These are phyloP conservation scores for Boletus rubescentipes DNA, from an alignment of 768 basidiomycete species.

Conservation along the genomic window DNA sequence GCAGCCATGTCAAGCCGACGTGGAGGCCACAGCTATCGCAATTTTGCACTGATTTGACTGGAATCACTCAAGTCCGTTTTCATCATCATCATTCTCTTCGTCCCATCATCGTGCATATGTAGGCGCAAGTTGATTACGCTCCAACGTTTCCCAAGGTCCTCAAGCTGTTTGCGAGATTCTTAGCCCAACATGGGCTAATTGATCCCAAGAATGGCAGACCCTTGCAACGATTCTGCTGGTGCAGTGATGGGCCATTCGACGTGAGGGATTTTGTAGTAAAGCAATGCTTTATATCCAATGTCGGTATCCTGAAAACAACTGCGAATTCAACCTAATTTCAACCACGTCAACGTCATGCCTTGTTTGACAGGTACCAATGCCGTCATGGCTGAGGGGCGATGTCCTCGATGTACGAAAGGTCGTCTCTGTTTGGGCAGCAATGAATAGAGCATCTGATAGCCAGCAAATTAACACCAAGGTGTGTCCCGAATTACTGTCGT, in stretches of 20 bases:
- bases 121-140: constrained; percentile 80
- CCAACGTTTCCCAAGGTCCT: constrained; percentile 75
- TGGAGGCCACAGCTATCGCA: constrained; percentile 79
- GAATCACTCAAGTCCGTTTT: constrained; percentile 82
- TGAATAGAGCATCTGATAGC: constrained; percentile 6
- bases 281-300: constrained; percentile 86
- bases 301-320: constrained; percentile 31
- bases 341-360: constrained; percentile 7
- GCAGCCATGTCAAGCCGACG: constrained; percentile 82
- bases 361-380: constrained; percentile 55
- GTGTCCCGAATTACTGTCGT: background rate
- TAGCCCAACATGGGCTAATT: constrained; percentile 70
- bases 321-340: constrained; percentile 6
- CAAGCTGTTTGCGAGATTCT: constrained; percentile 59
- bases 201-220: constrained; percentile 54
- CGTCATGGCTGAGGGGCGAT: constrained; percentile 71
- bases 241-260: constrained; percentile 82
- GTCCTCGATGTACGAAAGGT: constrained; percentile 70
- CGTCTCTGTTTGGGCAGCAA: constrained; percentile 46
- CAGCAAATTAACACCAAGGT: constrained; percentile 18
- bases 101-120: constrained; percentile 11
- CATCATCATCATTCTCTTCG: background rate
- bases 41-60: constrained; percentile 87
- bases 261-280: constrained; percentile 84
- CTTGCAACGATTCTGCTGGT: constrained; percentile 73